Base-by-base conservation (phyloP, 2,329 filamentous ascomycete species). In the Colletotrichum sp. region DNA sequence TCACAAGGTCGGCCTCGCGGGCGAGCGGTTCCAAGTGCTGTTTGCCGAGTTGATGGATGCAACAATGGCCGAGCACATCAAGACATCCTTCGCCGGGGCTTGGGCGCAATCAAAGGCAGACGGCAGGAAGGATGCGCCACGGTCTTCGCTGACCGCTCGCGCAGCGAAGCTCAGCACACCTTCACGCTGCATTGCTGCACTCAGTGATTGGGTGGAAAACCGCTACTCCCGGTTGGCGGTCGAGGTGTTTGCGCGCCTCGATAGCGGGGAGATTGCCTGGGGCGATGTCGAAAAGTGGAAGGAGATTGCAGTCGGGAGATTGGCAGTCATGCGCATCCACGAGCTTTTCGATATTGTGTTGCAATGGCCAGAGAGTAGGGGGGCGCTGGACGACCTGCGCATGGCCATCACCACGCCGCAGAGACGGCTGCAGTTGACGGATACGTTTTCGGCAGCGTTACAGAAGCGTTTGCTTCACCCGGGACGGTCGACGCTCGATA, bases 311-410 rank as follows among this genome's bases (percentile, higher is more conserved):
- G 83, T 95, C 60, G 91, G 90, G 4, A 90, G 93, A 60, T 88
- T 96, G 18, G 94, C 94, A 4, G 89, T 91, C 21, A 87, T 94
- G 64, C 90, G 95, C 59, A 94, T 94, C 61, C 88, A 90, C 9
- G 92, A 95, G 80, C 87, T 97, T 12, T 96, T 96, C 80, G 94
- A 96, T 80, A 96, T 96, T 81, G 92, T 96, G 61, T 89, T 94
- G 73, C 88, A 90, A 72, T 97, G 95, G 95, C 94, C 95, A 6
- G 84, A 89, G 43, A 95, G 93, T 78, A 88, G 90, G 71, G 93
- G 93, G 4, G 95, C 93, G 1, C 89, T 97, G 4, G 90, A 95
- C 34, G 95, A 97, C 81, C 90, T 96, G 77, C 90, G 93, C 76
- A 90, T 93, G 70, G 92, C 93, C 61, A 90, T 95, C 34, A 94